phyloP scores from a whole-genome alignment of 306 rosid species.

The Rubus parviflorus region DNA sequence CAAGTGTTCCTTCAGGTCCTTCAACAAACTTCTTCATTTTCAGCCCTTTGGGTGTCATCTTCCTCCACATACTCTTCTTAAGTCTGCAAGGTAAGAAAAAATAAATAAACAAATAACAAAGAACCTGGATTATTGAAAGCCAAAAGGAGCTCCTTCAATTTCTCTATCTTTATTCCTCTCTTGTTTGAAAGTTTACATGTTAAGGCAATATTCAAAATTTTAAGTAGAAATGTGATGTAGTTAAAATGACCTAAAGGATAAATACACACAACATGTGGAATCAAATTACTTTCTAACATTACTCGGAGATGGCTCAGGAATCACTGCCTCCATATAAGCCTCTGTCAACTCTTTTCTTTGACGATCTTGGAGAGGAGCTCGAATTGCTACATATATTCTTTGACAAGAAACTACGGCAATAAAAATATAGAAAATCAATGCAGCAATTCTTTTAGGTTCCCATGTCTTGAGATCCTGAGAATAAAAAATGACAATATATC shows the following conservation, averaged over 20 bases:
- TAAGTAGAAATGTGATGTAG: not conserved
- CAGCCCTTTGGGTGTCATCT: conserved; percentile 80
- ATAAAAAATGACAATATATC: conserved; percentile 26
- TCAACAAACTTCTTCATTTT: conserved; percentile 80
- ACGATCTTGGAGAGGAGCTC: conserved; percentile 55
- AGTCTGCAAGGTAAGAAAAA: conserved; percentile 52
- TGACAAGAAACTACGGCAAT: conserved; percentile 56
- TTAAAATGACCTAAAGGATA: not conserved
- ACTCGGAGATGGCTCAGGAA: conserved; percentile 86
- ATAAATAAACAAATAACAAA: not conserved
- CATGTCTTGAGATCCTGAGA: conserved; percentile 73
- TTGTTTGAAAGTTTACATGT: not conserved
- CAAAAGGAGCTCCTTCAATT: not conserved
- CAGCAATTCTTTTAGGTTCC: conserved; percentile 74
- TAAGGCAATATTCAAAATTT: not conserved
- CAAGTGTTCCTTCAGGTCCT: conserved; percentile 78
- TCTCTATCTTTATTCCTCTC: not conserved
- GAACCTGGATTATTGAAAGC: conserved; percentile 15
- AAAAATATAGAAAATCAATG: conserved; percentile 58
- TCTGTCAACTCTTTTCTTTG: conserved; percentile 68
- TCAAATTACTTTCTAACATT: conserved; percentile 64
- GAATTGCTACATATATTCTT: conserved; percentile 58
- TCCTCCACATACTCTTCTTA: conserved; percentile 88
- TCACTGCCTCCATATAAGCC: conserved; percentile 92
- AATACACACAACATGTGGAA: conserved; percentile 12